These are phyloP conservation scores for Zygoascus sp. DNA, from an alignment of 1,139 yeast genomes.

Conservation along the genomic window DNA sequence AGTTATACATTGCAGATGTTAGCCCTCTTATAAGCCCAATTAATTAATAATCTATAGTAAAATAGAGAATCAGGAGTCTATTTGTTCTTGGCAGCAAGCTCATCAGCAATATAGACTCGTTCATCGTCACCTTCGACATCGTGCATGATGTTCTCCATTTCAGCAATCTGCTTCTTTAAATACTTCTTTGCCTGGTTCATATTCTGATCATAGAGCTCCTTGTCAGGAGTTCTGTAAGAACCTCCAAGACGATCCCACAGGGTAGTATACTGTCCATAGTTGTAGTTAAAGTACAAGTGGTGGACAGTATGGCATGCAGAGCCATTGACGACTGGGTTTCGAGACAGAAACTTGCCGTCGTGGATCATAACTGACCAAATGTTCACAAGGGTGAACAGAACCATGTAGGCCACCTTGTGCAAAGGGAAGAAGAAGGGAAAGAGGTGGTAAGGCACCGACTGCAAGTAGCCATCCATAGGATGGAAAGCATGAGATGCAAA, in stretches of 20 bases:
- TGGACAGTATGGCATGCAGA: constrained; percentile 98
- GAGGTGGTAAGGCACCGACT: constrained; percentile 87
- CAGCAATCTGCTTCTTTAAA: constrained; percentile 68
- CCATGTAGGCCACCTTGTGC: constrained; percentile 77
- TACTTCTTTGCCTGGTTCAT: constrained; percentile 53
- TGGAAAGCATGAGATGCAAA: constrained; percentile 99
- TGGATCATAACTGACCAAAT: constrained; percentile 99
- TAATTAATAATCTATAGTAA: not conserved
- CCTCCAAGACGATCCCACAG: constrained; percentile 96
- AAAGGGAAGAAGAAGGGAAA: constrained; percentile 90
- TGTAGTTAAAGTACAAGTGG: constrained; percentile 93
- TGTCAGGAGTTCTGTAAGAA: constrained; percentile 88
- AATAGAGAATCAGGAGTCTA: not conserved
- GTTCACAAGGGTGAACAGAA: constrained; percentile 83
- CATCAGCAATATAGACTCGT: constrained; percentile 44
- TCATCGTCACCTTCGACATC: constrained; percentile 78
- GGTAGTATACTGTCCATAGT: constrained; percentile 97
- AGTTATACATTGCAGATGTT: not conserved
- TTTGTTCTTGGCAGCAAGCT: constrained; percentile 14
- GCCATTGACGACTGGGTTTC: constrained; percentile 92
- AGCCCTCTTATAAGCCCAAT: not conserved
- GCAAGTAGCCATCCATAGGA: constrained; percentile 93
- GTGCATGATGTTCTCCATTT: constrained; percentile 76
- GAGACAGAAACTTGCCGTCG: constrained; percentile 92
- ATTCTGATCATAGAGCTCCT: constrained; percentile 68